Percentiles rank a stretch among this genome's conserved stretches.
Evolutionary conservation across 192 early-diverging fungal species (phyloP).

Genomic region (Coemansia sp.): DNA sequence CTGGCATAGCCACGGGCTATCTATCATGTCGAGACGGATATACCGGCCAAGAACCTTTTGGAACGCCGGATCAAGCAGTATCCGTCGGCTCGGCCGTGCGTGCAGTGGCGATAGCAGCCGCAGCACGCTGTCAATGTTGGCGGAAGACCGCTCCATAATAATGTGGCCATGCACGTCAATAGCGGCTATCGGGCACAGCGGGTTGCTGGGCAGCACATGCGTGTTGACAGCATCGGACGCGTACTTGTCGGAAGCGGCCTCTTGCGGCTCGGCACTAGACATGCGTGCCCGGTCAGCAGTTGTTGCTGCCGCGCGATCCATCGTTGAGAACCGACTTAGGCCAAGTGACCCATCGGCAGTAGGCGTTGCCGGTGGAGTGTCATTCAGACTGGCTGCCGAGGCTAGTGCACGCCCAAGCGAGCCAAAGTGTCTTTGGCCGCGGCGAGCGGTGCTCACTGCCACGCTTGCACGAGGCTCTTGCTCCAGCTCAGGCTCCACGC

Average conservation of each 20-base stretch:
- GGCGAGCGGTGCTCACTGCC: neutral
- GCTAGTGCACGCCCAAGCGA: slow-evolving; percentile 1
- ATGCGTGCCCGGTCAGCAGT: slow-evolving; percentile 1
- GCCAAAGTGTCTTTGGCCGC: neutral
- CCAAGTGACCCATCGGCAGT: slow-evolving; percentile 4
- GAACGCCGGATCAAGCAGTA: slow-evolving; percentile 48
- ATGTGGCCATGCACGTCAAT: slow-evolving; percentile 36
- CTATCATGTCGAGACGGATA: slow-evolving; percentile 30
- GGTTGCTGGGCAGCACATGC: slow-evolving; percentile 16
- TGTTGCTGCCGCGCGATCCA: slow-evolving; percentile 3
- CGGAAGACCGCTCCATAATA: slow-evolving; percentile 26
- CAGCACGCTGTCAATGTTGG: slow-evolving; percentile 33
- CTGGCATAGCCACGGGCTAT: slow-evolving; percentile 42
- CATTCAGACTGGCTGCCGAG: slow-evolving; percentile 12
- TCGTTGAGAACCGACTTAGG: slow-evolving; percentile 22
- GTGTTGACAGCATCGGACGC: slow-evolving; percentile 5
- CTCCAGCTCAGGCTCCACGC: too few species aligned
- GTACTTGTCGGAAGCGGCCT: neutral
- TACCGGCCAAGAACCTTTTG: slow-evolving; percentile 42
- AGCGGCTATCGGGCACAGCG: slow-evolving; percentile 27
- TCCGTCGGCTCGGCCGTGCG: slow-evolving; percentile 11
- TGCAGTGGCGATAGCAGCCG: slow-evolving; percentile 36
- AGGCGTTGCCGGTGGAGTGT: slow-evolving; percentile 23
- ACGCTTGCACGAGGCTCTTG: too few species aligned
- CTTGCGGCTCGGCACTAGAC: slow-evolving; percentile 1